Conservation (phyloP, 768 basidiomycete genomes). For the Saitozyma sp. region DNA sequence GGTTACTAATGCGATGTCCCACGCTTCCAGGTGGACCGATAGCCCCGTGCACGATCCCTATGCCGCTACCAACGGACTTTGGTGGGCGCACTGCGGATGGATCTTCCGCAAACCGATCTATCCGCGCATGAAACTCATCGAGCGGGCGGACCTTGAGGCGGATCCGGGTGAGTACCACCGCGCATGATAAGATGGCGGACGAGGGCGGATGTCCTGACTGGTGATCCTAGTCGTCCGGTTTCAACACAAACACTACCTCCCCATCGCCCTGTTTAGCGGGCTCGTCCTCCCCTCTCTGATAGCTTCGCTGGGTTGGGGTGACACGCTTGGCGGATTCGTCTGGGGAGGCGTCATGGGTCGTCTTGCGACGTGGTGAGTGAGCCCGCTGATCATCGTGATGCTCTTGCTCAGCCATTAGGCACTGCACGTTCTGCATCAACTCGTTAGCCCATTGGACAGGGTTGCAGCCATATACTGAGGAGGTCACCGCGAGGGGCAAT, state of each 20-base stretch:
- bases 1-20: not conserved
- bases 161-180: constrained; percentile 63
- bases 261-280: constrained; percentile 63
- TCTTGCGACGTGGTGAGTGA: constrained; percentile 58
- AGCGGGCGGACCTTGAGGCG: constrained; percentile 66
- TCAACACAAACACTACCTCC: constrained; percentile 70
- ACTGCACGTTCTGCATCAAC: constrained; percentile 52
- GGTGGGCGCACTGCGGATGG: constrained; percentile 82
- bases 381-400: constrained; percentile 61
- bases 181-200: not conserved
- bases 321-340: constrained; percentile 66
- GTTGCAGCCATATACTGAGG: constrained; percentile 75
- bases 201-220: not conserved
- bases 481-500: constrained; percentile 74
- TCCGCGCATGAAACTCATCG: constrained; percentile 63
- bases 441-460: constrained; percentile 76
- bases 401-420: constrained; percentile 21
- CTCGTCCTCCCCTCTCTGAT: constrained; percentile 62
- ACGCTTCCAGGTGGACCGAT: constrained; percentile 54
- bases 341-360: constrained; percentile 70
- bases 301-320: constrained; percentile 58
- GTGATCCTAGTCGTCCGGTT: constrained; percentile 62
- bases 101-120: constrained; percentile 77
- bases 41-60: constrained; percentile 69
- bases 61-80: constrained; percentile 69